Base-by-base conservation (phyloP, 75 land plant species). In the Larix kaempferi region DNA sequence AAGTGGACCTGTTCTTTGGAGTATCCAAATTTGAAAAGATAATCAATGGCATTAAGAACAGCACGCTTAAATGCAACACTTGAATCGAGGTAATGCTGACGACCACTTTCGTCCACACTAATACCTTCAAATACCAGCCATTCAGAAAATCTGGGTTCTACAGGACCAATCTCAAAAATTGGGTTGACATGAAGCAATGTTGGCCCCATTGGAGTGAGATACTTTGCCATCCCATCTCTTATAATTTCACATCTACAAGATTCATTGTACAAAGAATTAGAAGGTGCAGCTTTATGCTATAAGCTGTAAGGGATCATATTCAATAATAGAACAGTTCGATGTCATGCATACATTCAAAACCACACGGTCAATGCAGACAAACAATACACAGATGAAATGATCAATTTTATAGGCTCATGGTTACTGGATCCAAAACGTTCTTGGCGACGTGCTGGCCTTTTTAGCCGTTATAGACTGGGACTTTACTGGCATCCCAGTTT, bases 111-210 rank as follows among this genome's bases (percentile, higher is more conserved):
- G 78, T 95, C 98, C 11, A 95, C 98, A 58, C 94, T 95, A 65
- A 95, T 78, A 58, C 96, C 98, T 73, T 95, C 96, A 82, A 95
- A 95, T 4, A 95, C 96, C 71, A 95, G 75, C 96, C 96, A 93
- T 39, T 93, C 98, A 37, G 90, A 86, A 84, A 95, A 95, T 55
- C 89, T 84, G 19, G 96, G 98, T 79, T 95, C 94, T 52, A 95
- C 77, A 0, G 96, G 98, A 4, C 98, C 98, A 55, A 95, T 95
- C 80, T 93, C 98, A 75, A 95, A 95, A 62, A 95, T 91, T 5
- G 98, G 98, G 77, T 89, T 91, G 25, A 93, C 98, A 77, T 95
- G 98, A 29, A 95, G 88, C 37, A 84, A 83, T 55, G 98, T 95
- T 2, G 93, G 95, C 6, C 98, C 98, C 93, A 95, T 93, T 56